Conservation (phyloP, 2,329 filamentous ascomycete species). For the Byssothecium circinans region DNA sequence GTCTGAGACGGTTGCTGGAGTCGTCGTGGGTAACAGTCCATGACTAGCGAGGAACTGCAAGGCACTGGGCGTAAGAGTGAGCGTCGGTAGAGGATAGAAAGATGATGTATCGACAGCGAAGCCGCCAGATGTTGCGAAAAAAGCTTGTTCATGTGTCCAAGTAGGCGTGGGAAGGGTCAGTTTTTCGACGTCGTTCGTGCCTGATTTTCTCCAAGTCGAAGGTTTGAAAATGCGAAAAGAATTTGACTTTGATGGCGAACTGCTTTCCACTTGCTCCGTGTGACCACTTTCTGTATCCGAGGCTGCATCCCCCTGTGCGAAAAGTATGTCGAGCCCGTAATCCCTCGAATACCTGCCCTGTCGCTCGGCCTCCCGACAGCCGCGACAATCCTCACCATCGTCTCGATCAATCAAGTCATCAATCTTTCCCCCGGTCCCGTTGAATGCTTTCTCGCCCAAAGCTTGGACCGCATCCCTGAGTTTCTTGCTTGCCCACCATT, state of each 20-base stretch:
- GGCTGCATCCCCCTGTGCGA: no score
- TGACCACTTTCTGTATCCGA: no score
- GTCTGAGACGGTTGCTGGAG: conserved; percentile 12
- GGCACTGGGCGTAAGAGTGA: conserved; percentile 21
- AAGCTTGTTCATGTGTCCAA: no score
- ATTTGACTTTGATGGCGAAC: no score
- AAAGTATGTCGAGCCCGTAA: neutral
- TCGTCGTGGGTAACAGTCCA: conserved; percentile 16
- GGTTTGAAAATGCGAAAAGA: neutral
- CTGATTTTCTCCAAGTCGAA: neutral
- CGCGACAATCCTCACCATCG: neutral
- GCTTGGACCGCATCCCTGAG: conserved; percentile 13
- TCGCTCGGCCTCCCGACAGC: neutral
- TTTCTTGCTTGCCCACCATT: conserved; percentile 17
- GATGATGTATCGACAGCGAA: conserved; percentile 14
- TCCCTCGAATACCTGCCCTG: no score
- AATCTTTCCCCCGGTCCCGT: neutral
- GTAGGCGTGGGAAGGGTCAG: no score
- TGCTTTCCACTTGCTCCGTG: no score
- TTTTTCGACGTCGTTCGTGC: neutral
- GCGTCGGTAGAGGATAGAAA: conserved; percentile 3
- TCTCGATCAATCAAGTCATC: no score
- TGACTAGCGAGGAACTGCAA: conserved; percentile 16
- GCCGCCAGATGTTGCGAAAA: conserved; percentile 25
- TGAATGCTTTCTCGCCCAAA: conserved; percentile 5